A percentile compares a stretch with the other conserved stretches of the same genome.
Evolutionary conservation across 495 filamentous ascomycete genomes (phyloP).

Genomic region (Thermothielavioides terrestris): DNA sequence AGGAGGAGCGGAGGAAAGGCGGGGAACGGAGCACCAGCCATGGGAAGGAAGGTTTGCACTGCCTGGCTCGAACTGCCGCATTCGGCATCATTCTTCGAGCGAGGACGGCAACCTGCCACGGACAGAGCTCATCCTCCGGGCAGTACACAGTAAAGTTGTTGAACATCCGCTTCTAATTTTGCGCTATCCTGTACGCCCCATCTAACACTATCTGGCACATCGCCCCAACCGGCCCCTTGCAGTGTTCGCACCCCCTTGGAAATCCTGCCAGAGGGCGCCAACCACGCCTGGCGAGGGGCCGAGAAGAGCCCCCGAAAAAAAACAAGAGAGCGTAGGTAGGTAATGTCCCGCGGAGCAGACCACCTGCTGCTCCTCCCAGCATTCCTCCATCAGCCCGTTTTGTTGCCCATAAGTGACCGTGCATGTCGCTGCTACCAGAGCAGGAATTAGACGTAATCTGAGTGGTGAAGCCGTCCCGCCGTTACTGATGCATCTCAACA

Average conservation of each 20-base stretch:
- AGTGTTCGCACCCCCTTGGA: constrained; percentile 2
- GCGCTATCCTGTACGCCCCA: not conserved
- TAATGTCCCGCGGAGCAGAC: constrained; percentile 8
- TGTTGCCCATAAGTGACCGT: not conserved
- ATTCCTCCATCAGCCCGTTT: constrained; percentile 10
- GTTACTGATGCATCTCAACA: not conserved
- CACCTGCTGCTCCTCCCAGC: constrained; percentile 11
- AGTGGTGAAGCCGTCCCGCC: not conserved
- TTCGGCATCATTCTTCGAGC: not conserved
- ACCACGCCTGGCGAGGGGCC: constrained; percentile 6
- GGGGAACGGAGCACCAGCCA: too few species aligned
- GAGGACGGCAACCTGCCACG: not conserved
- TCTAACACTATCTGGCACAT: not conserved
- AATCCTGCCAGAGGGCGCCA: constrained; percentile 8
- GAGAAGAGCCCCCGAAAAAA: constrained; percentile 4
- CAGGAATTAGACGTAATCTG: constrained; percentile 19
- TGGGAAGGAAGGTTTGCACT: too few species aligned
- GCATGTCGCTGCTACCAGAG: constrained; percentile 22
- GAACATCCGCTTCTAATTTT: not conserved
- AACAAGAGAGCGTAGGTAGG: not conserved
- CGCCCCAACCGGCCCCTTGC: not conserved
- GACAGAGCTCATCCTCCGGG: not conserved
- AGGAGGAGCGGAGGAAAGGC: too few species aligned
- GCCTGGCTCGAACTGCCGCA: not conserved
- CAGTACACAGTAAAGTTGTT: not conserved